Evolutionary conservation across 305 asterid genomes (phyloP), one percentile per base, ranked within the genome.

Genomic region (Stenogyne calaminthoides): DNA sequence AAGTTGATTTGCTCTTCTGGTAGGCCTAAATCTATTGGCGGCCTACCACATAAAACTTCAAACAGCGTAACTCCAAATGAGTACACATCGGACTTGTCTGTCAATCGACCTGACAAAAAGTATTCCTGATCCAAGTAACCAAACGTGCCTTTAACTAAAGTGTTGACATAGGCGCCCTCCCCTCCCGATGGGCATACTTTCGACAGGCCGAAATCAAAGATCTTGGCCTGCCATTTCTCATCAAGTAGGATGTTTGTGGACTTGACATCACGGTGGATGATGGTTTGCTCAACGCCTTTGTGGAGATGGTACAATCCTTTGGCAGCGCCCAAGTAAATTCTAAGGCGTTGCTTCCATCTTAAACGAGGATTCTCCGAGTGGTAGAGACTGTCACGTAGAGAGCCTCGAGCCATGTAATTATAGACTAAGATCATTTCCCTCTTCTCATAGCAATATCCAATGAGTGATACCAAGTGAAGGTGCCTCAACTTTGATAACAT

Each of bases 381-480:
- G 80, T 83, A 81, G 49, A 87, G 83, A 75, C 85, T 91, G 54
- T 81, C 85, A 0, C 84, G 88, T 0, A 87, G 54, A 0, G 89
- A 81, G 18, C 93, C 96, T 7, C 67, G 77, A 0, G 80, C 42
- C 93, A 87, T 86, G 84, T 87, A 89, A 5, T 89, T 91, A 25
- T 89, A 87, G 20, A 89, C 88, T 57, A 87, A 42, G 57, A 89
- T 86, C 96, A 87, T 89, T 66, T 89, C 93, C 0, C 80, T 76
- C 0, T 75, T 47, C 6, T 83, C 84, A 22, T 81, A 79, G 52
- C 86, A 86, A n/a, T 89, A 86, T 4, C 96, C 93, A n/a, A 86
- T 86, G 25, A 89, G 60, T 0, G 90, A 78, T 1, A 89, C 93
- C 5, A 89, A n/a, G 72, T 89, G 90, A 10, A 57, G 25, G 77